A percentile compares a stretch with the other conserved stretches of the same genome.
phyloP scores from a whole-genome alignment of 306 rosid species.

The Oemleria cerasiformis region DNA sequence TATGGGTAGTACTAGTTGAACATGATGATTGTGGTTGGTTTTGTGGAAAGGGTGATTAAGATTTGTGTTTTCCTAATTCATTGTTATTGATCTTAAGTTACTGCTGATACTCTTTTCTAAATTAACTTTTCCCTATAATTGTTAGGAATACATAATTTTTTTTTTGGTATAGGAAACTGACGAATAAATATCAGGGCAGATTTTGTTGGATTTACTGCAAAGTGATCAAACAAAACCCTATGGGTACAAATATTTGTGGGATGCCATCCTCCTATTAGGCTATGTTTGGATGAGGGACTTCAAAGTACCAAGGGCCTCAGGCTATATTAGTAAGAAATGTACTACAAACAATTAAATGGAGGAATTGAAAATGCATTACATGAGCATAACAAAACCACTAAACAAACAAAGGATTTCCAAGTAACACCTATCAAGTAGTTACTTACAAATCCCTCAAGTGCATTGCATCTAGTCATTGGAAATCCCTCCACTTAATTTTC shows the following conservation, averaged over 20 bases:
- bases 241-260: neutral
- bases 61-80: neutral
- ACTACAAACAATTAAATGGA: too few species aligned
- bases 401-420: too few species aligned
- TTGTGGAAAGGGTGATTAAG: neutral
- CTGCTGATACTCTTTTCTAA: neutral
- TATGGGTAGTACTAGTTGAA: neutral
- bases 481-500: too few species aligned
- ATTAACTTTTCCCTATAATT: neutral
- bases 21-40: neutral
- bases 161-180: neutral
- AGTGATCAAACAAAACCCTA: neutral
- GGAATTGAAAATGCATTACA: too few species aligned
- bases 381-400: too few species aligned
- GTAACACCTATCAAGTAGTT: too few species aligned
- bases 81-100: neutral
- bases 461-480: too few species aligned
- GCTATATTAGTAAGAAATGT: too few species aligned
- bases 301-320: too few species aligned
- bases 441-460: too few species aligned
- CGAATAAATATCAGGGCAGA: neutral
- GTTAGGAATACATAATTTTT: neutral
- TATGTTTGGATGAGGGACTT: too few species aligned
- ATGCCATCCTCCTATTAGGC: too few species aligned
- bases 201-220: neutral